A percentile compares a stretch with the other conserved stretches of the same genome.
Evolutionary conservation across 768 basidiomycete genomes (phyloP).

Genomic region (Tricholoma bakamatsutake): DNA sequence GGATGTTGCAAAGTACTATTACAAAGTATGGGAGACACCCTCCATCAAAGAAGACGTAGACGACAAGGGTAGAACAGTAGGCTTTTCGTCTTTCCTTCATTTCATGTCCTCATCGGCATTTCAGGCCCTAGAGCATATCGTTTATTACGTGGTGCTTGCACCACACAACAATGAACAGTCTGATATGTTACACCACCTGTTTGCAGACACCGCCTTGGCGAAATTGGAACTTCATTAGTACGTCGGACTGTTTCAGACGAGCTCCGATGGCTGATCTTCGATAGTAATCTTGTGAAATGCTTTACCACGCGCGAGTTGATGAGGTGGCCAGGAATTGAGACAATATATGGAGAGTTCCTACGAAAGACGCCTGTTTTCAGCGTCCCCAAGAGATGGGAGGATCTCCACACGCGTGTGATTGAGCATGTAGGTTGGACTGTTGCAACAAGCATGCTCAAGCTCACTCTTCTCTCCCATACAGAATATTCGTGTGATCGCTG

Average conservation of each 20-base stretch:
- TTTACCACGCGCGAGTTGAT: conserved; percentile 91
- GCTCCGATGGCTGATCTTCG: conserved; percentile 9
- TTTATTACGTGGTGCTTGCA: conserved; percentile 90
- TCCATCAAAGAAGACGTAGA: conserved; percentile 81
- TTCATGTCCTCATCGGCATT: conserved; percentile 7
- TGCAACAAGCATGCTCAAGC: neutral
- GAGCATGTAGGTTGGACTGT: conserved; percentile 73
- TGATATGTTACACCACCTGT: conserved; percentile 90
- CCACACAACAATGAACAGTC: conserved; percentile 96
- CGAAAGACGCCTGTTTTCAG: conserved; percentile 78
- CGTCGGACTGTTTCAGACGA: conserved; percentile 13
- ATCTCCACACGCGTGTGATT: conserved; percentile 90
- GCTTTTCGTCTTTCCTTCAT: conserved; percentile 17
- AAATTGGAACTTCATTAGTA: conserved; percentile 87
- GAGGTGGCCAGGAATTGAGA: conserved; percentile 94
- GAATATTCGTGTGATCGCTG: conserved; percentile 93
- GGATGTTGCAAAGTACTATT: conserved; percentile 91
- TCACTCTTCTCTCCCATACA: conserved; percentile 24
- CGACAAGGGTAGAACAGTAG: conserved; percentile 62
- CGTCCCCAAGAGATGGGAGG: conserved; percentile 82
- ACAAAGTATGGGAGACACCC: conserved; percentile 97
- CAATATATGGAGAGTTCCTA: conserved; percentile 80
- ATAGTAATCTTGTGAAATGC: conserved; percentile 90
- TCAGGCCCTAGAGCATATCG: conserved; percentile 90
- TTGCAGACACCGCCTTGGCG: conserved; percentile 66